A percentile compares a stretch with the other conserved stretches of the same genome.
Conservation (phyloP, 805 yeast species). For the Sugiyamaella marilandica region DNA sequence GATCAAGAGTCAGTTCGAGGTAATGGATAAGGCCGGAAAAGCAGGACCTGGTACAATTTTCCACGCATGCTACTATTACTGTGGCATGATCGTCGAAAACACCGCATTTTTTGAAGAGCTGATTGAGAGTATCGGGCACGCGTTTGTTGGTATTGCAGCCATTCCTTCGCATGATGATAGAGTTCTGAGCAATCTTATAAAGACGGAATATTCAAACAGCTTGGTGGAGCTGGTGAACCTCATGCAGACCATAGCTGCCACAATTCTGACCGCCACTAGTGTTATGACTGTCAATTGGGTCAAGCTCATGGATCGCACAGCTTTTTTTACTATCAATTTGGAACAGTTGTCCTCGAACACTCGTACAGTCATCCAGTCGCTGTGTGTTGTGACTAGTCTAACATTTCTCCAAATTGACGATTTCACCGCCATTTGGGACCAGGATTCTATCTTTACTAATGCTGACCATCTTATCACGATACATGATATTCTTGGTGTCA, state of each 20-base stretch:
- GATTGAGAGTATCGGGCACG: background rate
- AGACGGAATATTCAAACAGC: background rate
- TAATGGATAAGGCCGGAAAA: background rate
- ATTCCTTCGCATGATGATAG: slow-evolving; percentile 1
- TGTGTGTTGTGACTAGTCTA: slow-evolving; percentile 16
- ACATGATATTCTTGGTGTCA: slow-evolving; percentile 13
- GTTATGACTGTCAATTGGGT: slow-evolving; percentile 11
- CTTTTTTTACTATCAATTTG: slow-evolving; percentile 7
- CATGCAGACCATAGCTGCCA: slow-evolving; percentile 7
- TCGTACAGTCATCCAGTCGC: slow-evolving; percentile 1
- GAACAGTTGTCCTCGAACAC: background rate
- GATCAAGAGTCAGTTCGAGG: background rate
- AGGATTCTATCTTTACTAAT: slow-evolving; percentile 18
- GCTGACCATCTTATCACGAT: slow-evolving; percentile 21
- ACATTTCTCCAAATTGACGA: slow-evolving; percentile 26
- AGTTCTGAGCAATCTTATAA: background rate
- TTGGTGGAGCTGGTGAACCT: slow-evolving; percentile 10
- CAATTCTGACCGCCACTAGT: slow-evolving; percentile 9
- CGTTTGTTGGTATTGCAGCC: background rate
- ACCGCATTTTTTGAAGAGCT: slow-evolving; percentile 7
- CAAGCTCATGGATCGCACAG: slow-evolving; percentile 6
- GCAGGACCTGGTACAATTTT: background rate
- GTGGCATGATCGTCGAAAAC: background rate
- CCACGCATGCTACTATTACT: background rate
- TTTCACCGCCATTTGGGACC: background rate